Evolutionary conservation across 1,284 basidiomycete genomes (phyloP), one percentile per base, ranked within the genome.

Genomic region (Sanghuangporus baumii): DNA sequence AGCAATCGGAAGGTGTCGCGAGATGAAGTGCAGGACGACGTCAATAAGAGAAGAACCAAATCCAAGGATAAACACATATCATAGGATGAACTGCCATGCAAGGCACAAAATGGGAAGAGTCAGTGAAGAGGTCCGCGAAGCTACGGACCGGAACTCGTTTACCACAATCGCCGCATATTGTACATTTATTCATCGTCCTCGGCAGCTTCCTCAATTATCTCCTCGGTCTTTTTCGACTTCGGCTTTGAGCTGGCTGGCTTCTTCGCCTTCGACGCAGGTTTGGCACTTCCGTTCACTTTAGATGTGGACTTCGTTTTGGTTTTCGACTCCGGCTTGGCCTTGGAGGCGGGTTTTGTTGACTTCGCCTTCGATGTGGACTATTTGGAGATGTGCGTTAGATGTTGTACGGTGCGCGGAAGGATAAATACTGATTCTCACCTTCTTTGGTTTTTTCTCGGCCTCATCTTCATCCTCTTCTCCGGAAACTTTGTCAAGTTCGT

Each of bases 391-490:
- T 14, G 20, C 2, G 20, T n/a, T n/a, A 46, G 16, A 14, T 46
- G 5, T 16, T 20, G 7, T 18, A n/a, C 43, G 43, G 2, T 14
- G 14, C 2, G 20, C 43, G 18, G 18, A 26, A 9, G 4, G 16
- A 23, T 23, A 31, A 6, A 36, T 26, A 26, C 23, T 16, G 38
- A 31, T 8, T 20, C 12, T 11, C 14, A 60, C 60, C 37, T 70
- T 79, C 74, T 81, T 81, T 65, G 78, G 77, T 66, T 81, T 81
- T 72, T 72, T 65, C 73, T 75, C 59, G 66, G 73, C 69, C 72
- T 74, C 47, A 63, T 52, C 56, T n/a, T 65, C 60, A 12, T 60
- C 64, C n/a, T 65, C 64, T 52, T 46, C 61, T 6, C 20, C 64
- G 23, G 65, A 61, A 3, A 66, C 62, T 18, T 63, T 61, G 36